Percentiles rank a stretch among this genome's conserved stretches.
Conservation (phyloP, 768 basidiomycete species). For the Mycena filopes region DNA sequence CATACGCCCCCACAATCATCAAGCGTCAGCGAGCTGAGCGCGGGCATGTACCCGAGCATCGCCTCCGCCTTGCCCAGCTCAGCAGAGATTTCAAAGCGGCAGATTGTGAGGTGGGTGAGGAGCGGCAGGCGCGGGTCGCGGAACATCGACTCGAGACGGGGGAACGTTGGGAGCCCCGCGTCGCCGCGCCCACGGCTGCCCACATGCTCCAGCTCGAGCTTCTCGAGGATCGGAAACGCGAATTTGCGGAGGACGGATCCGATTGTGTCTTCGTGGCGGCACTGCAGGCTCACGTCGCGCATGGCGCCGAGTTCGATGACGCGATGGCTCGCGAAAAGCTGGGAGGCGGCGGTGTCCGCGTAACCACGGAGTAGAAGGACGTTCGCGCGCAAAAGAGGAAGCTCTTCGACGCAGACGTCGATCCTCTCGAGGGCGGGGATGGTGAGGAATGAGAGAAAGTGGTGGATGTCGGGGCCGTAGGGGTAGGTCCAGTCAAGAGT, state of each 20-base stretch:
- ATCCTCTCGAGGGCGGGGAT: constrained; percentile 54
- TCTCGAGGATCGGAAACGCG: constrained; percentile 55
- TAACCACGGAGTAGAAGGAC: constrained; percentile 29
- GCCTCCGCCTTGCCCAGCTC: constrained; percentile 49
- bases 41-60: constrained; percentile 64
- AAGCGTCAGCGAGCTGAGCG: constrained; percentile 58
- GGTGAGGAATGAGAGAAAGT: constrained; percentile 54
- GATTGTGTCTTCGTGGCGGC: constrained; percentile 51
- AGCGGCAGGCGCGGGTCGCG: constrained; percentile 64
- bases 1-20: constrained; percentile 57
- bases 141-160: constrained; percentile 63
- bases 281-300: constrained; percentile 56
- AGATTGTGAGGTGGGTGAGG: constrained; percentile 62
- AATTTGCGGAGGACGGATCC: constrained; percentile 54
- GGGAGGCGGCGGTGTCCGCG: constrained; percentile 24
- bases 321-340: constrained; percentile 37
- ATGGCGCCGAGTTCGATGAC: constrained; percentile 47
- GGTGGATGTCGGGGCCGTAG: constrained; percentile 52
- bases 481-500: constrained; percentile 61
- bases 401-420: constrained; percentile 55
- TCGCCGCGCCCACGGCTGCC: constrained; percentile 37
- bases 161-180: constrained; percentile 46
- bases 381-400: constrained; percentile 24
- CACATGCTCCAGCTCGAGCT: constrained; percentile 55
- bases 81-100: constrained; percentile 53